A percentile compares a stretch with the other conserved stretches of the same genome.
Evolutionary conservation across 108 stramenopile genomes (phyloP).

Genomic region (Pseudonitzschia multistriata): DNA sequence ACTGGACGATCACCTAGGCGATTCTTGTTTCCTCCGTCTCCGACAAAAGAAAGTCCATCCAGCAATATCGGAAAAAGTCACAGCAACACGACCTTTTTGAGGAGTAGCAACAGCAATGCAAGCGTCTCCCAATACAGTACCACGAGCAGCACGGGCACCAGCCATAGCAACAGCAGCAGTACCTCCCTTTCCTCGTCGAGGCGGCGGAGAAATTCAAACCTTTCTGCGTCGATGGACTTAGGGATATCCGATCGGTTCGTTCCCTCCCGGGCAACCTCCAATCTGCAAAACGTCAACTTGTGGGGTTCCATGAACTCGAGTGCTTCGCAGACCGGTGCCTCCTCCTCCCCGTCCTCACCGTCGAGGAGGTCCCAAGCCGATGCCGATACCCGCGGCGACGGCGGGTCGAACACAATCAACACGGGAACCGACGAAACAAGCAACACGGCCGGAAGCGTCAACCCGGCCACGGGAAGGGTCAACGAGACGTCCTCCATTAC

Average conservation of each 20-base stretch:
- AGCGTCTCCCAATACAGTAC: neutral
- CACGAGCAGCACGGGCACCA: neutral
- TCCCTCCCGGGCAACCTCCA: slow-evolving; percentile 69
- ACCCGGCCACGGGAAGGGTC: slow-evolving; percentile 14
- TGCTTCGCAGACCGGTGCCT: neutral
- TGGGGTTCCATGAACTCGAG: slow-evolving; percentile 37
- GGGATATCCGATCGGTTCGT: slow-evolving; percentile 76
- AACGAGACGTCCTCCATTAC: slow-evolving; percentile 7
- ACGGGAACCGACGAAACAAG: slow-evolving; percentile 1
- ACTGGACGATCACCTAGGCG: neutral
- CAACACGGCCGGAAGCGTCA: slow-evolving; percentile 9
- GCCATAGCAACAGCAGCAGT: slow-evolving; percentile 6
- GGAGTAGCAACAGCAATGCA: neutral
- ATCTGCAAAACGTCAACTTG: slow-evolving; percentile 45
- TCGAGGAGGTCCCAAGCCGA: neutral
- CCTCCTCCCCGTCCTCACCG: neutral
- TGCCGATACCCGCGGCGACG: neutral
- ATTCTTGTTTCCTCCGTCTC: slow-evolving; percentile 15
- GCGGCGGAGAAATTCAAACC: neutral
- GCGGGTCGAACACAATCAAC: slow-evolving; percentile 9
- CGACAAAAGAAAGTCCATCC: neutral
- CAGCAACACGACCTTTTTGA: neutral
- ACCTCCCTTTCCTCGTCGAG: slow-evolving; percentile 1
- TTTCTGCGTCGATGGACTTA: slow-evolving; percentile 11
- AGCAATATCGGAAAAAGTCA: neutral